Evolutionary conservation across 1,284 basidiomycete species (phyloP).

Genomic region (Ganoderma multipileum): DNA sequence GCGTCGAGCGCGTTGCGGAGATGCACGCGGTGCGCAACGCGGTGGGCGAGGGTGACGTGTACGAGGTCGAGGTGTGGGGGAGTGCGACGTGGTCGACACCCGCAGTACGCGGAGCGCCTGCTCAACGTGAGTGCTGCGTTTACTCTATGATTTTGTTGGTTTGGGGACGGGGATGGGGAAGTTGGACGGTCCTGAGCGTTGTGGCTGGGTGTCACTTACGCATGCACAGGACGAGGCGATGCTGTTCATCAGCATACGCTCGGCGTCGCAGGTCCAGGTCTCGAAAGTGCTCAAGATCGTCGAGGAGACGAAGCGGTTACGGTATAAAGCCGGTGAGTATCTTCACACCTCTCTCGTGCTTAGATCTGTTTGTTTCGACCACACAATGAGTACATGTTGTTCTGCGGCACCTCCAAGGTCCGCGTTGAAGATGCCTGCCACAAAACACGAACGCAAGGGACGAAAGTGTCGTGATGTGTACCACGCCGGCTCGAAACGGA

Average conservation of each 20-base stretch:
- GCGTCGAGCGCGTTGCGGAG: conserved; percentile 71
- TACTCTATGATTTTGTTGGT: background rate
- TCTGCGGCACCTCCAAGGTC: too few relatives aligned
- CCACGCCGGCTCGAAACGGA: too few relatives aligned
- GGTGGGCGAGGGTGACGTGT: conserved; percentile 60
- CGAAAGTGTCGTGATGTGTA: too few relatives aligned
- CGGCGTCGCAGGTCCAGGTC: conserved; percentile 68
- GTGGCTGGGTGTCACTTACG: background rate
- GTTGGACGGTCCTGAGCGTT: background rate
- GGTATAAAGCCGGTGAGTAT: conserved; percentile 69
- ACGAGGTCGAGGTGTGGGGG: conserved; percentile 75
- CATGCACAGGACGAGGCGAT: conserved; percentile 72
- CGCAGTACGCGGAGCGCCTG: conserved; percentile 67
- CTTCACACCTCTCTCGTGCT: background rate
- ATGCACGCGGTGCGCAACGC: conserved; percentile 58
- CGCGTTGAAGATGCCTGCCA: too few relatives aligned
- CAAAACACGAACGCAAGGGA: too few relatives aligned
- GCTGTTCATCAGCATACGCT: conserved; percentile 77
- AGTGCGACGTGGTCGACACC: conserved; percentile 70
- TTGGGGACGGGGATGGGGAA: conserved; percentile 5
- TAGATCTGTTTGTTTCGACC: background rate
- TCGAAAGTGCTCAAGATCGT: conserved; percentile 82
- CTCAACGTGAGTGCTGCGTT: conserved; percentile 56
- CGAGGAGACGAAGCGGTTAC: conserved; percentile 77
- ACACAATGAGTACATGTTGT: too few relatives aligned